A percentile compares a stretch with the other conserved stretches of the same genome.
Conservation (phyloP, 2,329 filamentous ascomycete species). For the Sporothrix protearum region DNA sequence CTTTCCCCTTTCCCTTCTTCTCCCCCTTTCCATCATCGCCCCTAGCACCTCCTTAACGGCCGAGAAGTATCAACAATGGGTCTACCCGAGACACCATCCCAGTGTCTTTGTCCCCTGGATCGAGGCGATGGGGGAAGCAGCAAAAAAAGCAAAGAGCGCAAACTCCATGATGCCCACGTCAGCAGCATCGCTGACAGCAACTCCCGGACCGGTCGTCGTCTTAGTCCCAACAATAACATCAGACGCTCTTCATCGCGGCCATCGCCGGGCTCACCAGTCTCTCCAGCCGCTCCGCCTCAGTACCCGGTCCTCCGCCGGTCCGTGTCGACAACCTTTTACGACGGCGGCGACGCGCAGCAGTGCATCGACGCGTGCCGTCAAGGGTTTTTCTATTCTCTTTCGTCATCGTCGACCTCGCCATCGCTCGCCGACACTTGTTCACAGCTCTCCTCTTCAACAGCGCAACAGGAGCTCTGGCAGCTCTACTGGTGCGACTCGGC, state of each 20-base stretch:
- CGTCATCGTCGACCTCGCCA: background rate
- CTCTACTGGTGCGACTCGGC: constrained; percentile 53
- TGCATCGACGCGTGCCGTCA: constrained; percentile 26
- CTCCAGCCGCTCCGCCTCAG: background rate
- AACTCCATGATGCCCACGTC: background rate
- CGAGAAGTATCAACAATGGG: constrained; percentile 20
- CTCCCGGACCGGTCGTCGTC: background rate
- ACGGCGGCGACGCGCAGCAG: constrained; percentile 21
- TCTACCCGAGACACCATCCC: constrained; percentile 24
- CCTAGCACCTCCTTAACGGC: background rate
- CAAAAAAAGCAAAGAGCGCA: constrained; percentile 4
- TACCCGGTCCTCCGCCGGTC: background rate
- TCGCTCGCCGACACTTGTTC: constrained; percentile 18
- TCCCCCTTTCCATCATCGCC: background rate
- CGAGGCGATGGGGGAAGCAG: background rate
- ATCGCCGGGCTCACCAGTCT: background rate
- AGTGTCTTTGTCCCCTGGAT: constrained; percentile 26
- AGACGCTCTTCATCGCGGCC: background rate
- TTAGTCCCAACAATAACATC: background rate
- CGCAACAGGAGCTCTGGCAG: constrained; percentile 39
- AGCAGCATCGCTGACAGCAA: background rate
- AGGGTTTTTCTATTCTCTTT: constrained; percentile 21
- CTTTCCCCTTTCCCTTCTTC: background rate
- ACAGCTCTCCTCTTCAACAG: background rate
- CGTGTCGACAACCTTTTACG: constrained; percentile 17